These are phyloP conservation scores for Xylaria sp. DNA, from an alignment of 2,329 filamentous ascomycete species.

Conservation along the genomic window DNA sequence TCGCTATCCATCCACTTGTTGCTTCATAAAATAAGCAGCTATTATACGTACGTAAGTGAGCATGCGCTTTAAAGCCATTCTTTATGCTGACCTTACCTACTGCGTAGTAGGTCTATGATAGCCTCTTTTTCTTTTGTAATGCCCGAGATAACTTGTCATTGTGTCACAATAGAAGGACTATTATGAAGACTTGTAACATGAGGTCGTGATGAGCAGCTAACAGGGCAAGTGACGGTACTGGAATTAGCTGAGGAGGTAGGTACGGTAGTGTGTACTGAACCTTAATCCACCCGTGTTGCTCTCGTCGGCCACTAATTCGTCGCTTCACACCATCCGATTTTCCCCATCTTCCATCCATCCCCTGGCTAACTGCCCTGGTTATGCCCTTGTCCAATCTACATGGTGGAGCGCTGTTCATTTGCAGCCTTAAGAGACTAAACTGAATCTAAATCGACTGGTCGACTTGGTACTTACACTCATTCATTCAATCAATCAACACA, in stretches of 20 bases:
- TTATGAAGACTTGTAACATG: constrained; percentile 4
- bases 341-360: constrained; percentile 15
- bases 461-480: not conserved
- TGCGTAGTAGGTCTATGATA: no score
- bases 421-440: constrained; percentile 24
- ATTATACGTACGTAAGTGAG: not conserved
- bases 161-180: not conserved
- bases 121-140: constrained; percentile 3
- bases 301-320: constrained; percentile 17
- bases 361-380: constrained; percentile 25
- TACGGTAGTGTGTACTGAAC: not conserved
- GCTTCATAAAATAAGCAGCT: not conserved
- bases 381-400: constrained; percentile 15
- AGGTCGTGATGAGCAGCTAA: not conserved
- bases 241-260: not conserved
- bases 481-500: constrained; percentile 21
- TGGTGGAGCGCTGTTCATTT: constrained; percentile 29
- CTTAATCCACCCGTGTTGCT: constrained; percentile 6
- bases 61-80: not conserved
- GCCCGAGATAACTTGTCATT: not conserved
- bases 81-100: not conserved
- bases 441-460: constrained; percentile 7
- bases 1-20: not conserved
- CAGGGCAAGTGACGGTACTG: not conserved
- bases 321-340: constrained; percentile 14